These are phyloP conservation scores for Cynanchum wilfordii DNA, from an alignment of 257 asterid species.

Conservation along the genomic window DNA sequence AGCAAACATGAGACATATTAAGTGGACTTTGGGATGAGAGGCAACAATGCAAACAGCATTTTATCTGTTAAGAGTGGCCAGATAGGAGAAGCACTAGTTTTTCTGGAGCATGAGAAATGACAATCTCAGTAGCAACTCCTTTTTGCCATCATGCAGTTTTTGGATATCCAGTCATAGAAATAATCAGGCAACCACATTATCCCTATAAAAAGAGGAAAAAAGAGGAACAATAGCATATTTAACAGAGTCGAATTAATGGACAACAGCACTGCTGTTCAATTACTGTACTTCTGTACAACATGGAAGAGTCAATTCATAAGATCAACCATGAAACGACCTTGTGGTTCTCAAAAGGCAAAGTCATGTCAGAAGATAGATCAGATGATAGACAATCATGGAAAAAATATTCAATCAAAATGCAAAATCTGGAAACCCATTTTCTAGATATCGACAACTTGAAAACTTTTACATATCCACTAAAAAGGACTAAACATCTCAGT, in stretches of 20 bases:
- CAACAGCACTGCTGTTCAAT: slow-evolving; percentile 6
- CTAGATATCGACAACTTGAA: background rate
- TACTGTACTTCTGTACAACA: background rate
- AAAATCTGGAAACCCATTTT: slow-evolving; percentile 8
- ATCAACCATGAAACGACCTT: slow-evolving; percentile 12
- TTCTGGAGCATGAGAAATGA: slow-evolving; percentile 17
- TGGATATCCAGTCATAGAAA: slow-evolving; percentile 9
- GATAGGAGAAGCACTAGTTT: slow-evolving; percentile 22
- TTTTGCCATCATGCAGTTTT: slow-evolving; percentile 8
- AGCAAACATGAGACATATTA: slow-evolving; percentile 7
- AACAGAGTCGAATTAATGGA: background rate
- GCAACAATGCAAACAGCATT: background rate
- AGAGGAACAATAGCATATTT: background rate
- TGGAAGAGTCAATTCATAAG: background rate
- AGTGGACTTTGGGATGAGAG: slow-evolving; percentile 16
- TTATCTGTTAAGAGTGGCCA: slow-evolving; percentile 21
- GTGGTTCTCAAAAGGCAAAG: slow-evolving; percentile 3
- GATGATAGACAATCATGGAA: background rate
- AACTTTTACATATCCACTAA: background rate
- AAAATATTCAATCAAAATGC: background rate
- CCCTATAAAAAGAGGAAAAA: background rate
- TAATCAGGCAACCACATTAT: slow-evolving; percentile 8
- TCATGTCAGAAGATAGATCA: slow-evolving; percentile 2
- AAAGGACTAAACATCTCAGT: background rate
- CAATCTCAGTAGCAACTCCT: slow-evolving; percentile 8